Evolutionary conservation across 768 basidiomycete species (phyloP), one percentile per base, ranked within the genome.

Genomic region (Asterophora lycoperdoides): DNA sequence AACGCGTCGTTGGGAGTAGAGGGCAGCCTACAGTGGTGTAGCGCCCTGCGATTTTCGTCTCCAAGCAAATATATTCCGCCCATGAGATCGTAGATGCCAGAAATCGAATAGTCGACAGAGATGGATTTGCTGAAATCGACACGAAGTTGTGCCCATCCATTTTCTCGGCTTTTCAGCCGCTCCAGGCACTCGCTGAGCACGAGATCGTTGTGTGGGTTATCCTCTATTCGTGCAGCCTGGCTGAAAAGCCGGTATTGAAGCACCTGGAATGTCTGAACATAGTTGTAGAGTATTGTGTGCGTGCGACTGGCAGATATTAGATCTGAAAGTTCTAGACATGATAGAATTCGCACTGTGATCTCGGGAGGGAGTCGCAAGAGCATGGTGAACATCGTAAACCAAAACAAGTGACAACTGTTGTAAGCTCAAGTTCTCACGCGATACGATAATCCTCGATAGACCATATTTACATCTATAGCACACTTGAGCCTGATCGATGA

Each of bases 31-130:
- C 67, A 47, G 38, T 64, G 72, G 26, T 70, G 60, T 15, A 76
- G 50, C 8, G 54, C 51, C 13, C 44, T 53, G 30, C 56, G 44
- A 5, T 52, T 53, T 6, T 17, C 28, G 41, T 69, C 56, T 3
- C 73, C 71, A 4, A 71, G 58, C 8, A 76, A 50, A 49, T 69
- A 75, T 1, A 68, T 56, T 1, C 73, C 71, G 0, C 64, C 70
- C 1, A 66, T 66, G 5, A 76, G 59, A 51, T 76, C 72, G 44
- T 74, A 75, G 33, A 76, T 70, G n/a, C 68, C 68, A 2, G 62
- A 68, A 23, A 23, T 32, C 0, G 68, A 56, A 1, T 35, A 20
- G 32, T 69, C 62, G 9, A 71, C 63, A 1, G 57, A 51, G 11
- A 73, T 54, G 0, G 46, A 51, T 28, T 46, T 57, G 2, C 54